phyloP scores from a whole-genome alignment of 192 early-diverging fungal species.

The Mortierella antarctica region DNA sequence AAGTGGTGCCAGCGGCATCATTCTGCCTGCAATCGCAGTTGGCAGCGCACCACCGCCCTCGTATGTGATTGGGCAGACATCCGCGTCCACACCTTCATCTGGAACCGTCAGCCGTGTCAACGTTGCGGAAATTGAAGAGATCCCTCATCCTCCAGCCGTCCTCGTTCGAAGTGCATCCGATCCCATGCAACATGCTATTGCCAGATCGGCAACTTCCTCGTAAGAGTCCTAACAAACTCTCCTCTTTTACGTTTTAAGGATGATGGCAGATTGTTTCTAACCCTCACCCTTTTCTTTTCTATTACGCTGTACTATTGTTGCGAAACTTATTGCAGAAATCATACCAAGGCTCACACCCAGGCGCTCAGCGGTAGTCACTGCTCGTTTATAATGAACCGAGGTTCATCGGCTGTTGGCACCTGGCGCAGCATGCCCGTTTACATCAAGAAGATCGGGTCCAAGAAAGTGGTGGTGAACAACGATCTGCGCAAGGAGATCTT shows the following conservation, averaged over 20 bases:
- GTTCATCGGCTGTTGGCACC: conserved; percentile 34
- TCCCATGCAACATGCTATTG: too few relatives aligned
- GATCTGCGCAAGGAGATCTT: conserved; percentile 48
- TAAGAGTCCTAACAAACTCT: too few relatives aligned
- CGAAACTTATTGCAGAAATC: neutral
- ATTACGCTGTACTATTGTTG: neutral
- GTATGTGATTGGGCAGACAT: neutral
- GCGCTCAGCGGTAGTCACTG: conserved; percentile 26
- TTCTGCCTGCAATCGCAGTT: conserved; percentile 19
- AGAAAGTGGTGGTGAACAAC: conserved; percentile 29
- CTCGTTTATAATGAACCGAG: conserved; percentile 29
- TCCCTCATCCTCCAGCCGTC: too few relatives aligned
- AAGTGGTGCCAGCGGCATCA: neutral
- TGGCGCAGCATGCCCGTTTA: conserved; percentile 53
- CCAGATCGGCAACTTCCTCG: too few relatives aligned
- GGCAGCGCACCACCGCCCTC: neutral
- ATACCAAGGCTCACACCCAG: conserved; percentile 7
- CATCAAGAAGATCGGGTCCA: conserved; percentile 50
- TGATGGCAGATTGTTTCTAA: too few relatives aligned
- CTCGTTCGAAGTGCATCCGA: too few relatives aligned
- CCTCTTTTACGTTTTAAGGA: too few relatives aligned
- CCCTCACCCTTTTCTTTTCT: neutral
- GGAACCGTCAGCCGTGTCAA: neutral
- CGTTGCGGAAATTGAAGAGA: too few relatives aligned
- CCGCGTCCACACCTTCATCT: neutral